Evolutionary conservation across 306 rosid species (phyloP), one percentile per base, ranked within the genome.

Genomic region (Lathyrus tuberosus): DNA sequence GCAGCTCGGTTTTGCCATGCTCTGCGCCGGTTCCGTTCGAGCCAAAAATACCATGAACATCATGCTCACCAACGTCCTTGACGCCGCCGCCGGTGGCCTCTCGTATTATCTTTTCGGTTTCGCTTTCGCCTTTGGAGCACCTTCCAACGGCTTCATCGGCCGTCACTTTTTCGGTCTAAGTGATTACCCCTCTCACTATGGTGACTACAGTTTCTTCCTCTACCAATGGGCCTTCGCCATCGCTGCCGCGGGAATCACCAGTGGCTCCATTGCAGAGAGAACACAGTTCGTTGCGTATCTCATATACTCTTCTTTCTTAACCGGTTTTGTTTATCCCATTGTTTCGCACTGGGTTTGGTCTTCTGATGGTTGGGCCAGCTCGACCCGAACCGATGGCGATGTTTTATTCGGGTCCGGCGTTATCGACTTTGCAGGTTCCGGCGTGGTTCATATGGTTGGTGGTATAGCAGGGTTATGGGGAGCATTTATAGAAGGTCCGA

Each of bases 1-100:
- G 97, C 96, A 91, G 75, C 96, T 91, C 0, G 97, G 97, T n/a
- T 91, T 91, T 17, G 93, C 97, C 75, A 88, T 91, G 97, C 89
- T 91, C 16, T 91, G 96, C 15, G 97, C 97, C 8, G 91, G 97
- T 41, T 88, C 96, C 3, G 97, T 88, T 51, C 89, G 96, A 0
- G 96, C 97, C 76, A 91, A 91, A 43, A 91, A 91, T 81, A 88
- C 91, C 66, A 91, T 88, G 96, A 91, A 91, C 86, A 91, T 91
- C 81, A 91, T 88, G 97, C 97, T 91, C 75, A 91, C 96, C 79
- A 91, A 91, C 74, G 93, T 91, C 43, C 91, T 91, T 1, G 97
- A 91, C 35, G 96, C 97, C 0, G 87, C 96, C 0, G 89, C 93
- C 9, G 96, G 96, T 0, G 96, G 83, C 22, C 82, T 88, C 75